Conservation (phyloP, 192 early-diverging fungal genomes). For the Obelidium mucronatum region DNA sequence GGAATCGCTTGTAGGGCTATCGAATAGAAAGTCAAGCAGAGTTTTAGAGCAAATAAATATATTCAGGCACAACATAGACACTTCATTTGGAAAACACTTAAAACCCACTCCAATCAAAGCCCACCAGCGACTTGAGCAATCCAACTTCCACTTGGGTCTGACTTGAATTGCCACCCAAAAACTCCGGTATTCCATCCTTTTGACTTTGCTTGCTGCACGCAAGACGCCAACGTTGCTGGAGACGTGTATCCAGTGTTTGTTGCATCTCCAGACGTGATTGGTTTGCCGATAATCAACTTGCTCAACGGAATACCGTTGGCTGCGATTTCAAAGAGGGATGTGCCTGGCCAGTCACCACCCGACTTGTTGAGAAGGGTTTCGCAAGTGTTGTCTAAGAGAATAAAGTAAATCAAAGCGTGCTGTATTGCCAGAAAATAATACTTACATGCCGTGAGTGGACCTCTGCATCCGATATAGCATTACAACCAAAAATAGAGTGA, state of each 20-base stretch:
- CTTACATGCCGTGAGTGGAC: neutral
- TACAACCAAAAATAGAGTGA: neutral
- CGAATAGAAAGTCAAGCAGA: no score
- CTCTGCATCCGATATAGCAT: no score
- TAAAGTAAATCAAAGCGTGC: neutral
- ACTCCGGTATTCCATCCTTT: constrained; percentile 52
- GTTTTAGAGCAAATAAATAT: neutral
- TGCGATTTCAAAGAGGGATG: constrained; percentile 45
- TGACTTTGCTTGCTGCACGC: constrained; percentile 38
- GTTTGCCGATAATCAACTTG: constrained; percentile 50
- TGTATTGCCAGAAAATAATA: neutral
- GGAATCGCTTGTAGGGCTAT: no score
- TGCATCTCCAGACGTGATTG: constrained; percentile 42
- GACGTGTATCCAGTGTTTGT: constrained; percentile 47
- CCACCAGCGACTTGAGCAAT: constrained; percentile 27
- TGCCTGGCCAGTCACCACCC: constrained; percentile 40
- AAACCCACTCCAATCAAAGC: neutral
- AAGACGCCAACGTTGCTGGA: constrained; percentile 34
- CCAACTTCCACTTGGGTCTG: constrained; percentile 39
- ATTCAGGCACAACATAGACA: neutral
- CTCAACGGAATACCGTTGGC: constrained; percentile 24
- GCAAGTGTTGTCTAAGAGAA: constrained; percentile 36
- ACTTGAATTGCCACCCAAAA: constrained; percentile 45
- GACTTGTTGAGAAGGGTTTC: constrained; percentile 36
- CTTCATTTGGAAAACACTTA: neutral